phyloP scores from a whole-genome alignment of 1,284 basidiomycete genomes.

The Veloporphyrellus conicus region DNA sequence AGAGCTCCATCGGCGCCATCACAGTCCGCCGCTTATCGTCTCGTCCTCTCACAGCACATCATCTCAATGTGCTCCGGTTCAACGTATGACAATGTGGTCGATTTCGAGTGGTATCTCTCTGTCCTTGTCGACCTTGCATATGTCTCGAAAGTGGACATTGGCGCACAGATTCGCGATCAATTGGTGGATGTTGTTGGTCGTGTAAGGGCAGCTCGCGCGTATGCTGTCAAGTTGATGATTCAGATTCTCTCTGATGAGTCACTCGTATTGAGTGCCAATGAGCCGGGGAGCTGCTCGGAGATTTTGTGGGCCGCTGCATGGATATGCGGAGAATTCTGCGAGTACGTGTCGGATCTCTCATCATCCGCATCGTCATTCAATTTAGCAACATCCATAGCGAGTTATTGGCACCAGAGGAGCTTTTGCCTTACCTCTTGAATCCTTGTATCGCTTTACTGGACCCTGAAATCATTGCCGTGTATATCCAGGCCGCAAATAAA shows the following conservation, averaged over 20 bases:
- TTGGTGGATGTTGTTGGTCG: constrained; percentile 85
- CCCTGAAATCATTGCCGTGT: constrained; percentile 65
- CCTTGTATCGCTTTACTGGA: constrained; percentile 51
- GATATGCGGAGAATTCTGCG: constrained; percentile 92
- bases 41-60: constrained; percentile 76
- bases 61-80: constrained; percentile 78
- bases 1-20: constrained; percentile 47
- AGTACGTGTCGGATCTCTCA: constrained; percentile 41
- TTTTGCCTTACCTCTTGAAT: constrained; percentile 66
- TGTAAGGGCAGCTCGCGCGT: constrained; percentile 72
- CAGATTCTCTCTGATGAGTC: constrained; percentile 75
- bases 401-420: constrained; percentile 64
- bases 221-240: constrained; percentile 79
- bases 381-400: constrained; percentile 44
- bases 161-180: constrained; percentile 71
- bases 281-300: constrained; percentile 69
- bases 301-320: constrained; percentile 90
- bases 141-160: constrained; percentile 75
- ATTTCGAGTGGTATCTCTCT: constrained; percentile 97
- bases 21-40: constrained; percentile 76
- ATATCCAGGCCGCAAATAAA: constrained; percentile 81
- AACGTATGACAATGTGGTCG: constrained; percentile 82
- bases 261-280: constrained; percentile 57
- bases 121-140: constrained; percentile 88
- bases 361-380: constrained; percentile 6